Evolutionary conservation across 306 rosid genomes (phyloP).

Genomic region (Glycyrrhiza uralensis): DNA sequence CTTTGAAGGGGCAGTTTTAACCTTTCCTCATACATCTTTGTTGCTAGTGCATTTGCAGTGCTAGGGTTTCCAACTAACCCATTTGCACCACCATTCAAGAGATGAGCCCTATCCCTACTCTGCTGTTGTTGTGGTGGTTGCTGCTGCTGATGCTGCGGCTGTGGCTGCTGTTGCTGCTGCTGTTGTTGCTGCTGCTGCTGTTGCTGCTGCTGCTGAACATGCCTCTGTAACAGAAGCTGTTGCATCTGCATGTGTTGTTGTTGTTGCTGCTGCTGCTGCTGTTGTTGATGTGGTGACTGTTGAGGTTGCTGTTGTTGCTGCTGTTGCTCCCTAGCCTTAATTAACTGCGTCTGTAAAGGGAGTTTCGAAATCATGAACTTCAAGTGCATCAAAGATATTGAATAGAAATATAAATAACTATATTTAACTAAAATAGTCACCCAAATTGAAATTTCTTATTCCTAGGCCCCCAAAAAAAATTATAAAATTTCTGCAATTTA

Average conservation of each 20-base stretch:
- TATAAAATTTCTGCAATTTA: neutral
- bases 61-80: slow-evolving; percentile 86
- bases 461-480: neutral
- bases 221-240: slow-evolving; percentile 62
- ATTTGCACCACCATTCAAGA: slow-evolving; percentile 74
- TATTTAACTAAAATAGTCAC: neutral
- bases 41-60: slow-evolving; percentile 89
- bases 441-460: neutral
- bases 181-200: slow-evolving; percentile 39
- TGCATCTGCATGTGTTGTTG: slow-evolving; percentile 82
- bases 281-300: slow-evolving; percentile 52
- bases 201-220: slow-evolving; percentile 65
- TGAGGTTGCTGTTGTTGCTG: slow-evolving; percentile 75
- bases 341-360: slow-evolving; percentile 68
- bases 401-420: neutral
- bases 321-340: slow-evolving; percentile 88
- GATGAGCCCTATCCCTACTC: slow-evolving; percentile 92
- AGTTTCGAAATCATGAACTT: slow-evolving; percentile 34
- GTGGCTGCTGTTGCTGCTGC: slow-evolving; percentile 54
- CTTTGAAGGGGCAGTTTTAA: slow-evolving; percentile 87
- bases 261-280: slow-evolving; percentile 48
- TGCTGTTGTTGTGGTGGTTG: slow-evolving; percentile 56
- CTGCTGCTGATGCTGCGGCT: slow-evolving; percentile 48
- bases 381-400: neutral
- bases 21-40: slow-evolving; percentile 93